A percentile compares a stretch with the other conserved stretches of the same genome.
Evolutionary conservation across 192 early-diverging fungal genomes (phyloP).

Genomic region (Backusella macrospora): DNA sequence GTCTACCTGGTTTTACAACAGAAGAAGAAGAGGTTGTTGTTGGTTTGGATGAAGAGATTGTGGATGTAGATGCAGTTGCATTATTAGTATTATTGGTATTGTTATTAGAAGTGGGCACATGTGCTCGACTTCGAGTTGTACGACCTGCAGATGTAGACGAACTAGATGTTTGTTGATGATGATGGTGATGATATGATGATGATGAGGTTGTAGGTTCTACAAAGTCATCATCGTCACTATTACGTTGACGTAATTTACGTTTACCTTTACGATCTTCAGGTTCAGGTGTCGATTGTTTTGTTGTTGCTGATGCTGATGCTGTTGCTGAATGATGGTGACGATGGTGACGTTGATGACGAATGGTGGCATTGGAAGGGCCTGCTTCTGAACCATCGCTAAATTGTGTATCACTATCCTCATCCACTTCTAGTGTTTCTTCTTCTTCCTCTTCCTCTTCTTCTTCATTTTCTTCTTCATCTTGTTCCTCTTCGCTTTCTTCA

Average conservation of each 20-base stretch:
- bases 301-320: background rate
- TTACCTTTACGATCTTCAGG: slow-evolving; percentile 27
- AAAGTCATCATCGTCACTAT: slow-evolving; percentile 22
- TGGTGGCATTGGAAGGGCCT: background rate
- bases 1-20: background rate
- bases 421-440: background rate
- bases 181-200: background rate
- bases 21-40: background rate
- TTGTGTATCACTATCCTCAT: slow-evolving; percentile 17
- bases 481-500: slow-evolving; percentile 6
- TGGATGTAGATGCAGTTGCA: background rate
- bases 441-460: slow-evolving; percentile 14
- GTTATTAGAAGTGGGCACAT: background rate
- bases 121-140: background rate
- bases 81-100: no score
- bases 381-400: slow-evolving; percentile 23
- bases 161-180: background rate
- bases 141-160: background rate
- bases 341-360: background rate
- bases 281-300: background rate
- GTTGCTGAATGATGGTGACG: background rate
- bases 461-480: background rate
- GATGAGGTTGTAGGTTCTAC: background rate
- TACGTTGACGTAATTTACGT: slow-evolving; percentile 12
- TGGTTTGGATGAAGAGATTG: background rate